Evolutionary conservation across 176 grass and related monocot species (phyloP).

Genomic region (Saccharum officinarum): DNA sequence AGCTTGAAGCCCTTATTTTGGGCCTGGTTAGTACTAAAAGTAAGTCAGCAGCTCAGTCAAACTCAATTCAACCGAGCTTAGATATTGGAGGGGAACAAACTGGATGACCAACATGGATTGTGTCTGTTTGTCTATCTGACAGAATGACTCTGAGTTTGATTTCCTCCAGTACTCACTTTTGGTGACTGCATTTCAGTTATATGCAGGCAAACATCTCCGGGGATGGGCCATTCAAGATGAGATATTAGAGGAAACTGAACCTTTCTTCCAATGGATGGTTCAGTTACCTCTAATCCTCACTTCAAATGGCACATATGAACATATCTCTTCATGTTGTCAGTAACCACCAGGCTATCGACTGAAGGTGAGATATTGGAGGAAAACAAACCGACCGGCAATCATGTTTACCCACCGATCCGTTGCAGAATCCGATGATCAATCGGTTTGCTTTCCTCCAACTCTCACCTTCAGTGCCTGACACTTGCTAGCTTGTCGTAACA

Average conservation of each 20-base stretch:
- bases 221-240: slow-evolving; percentile 29
- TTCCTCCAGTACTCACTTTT: slow-evolving; percentile 41
- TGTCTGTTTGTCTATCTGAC: too few species aligned
- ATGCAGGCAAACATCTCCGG: background rate
- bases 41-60: background rate
- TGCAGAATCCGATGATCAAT: background rate
- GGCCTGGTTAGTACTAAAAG: background rate
- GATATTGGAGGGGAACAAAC: slow-evolving; percentile 33
- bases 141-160: slow-evolving; percentile 5
- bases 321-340: background rate
- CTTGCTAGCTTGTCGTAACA: background rate
- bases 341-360: background rate
- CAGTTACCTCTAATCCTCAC: slow-evolving; percentile 50
- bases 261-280: slow-evolving; percentile 14
- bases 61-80: background rate
- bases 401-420: background rate
- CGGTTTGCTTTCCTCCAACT: slow-evolving; percentile 49
- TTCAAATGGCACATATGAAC: slow-evolving; percentile 4
- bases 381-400: slow-evolving; percentile 34
- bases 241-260: slow-evolving; percentile 72
- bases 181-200: background rate
- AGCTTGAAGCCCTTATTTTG: background rate
- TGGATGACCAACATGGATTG: background rate
- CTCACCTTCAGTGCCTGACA: slow-evolving; percentile 41
- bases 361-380: slow-evolving; percentile 53